phyloP scores from a whole-genome alignment of 2,329 filamentous ascomycete species.

The Fusarium sp. region DNA sequence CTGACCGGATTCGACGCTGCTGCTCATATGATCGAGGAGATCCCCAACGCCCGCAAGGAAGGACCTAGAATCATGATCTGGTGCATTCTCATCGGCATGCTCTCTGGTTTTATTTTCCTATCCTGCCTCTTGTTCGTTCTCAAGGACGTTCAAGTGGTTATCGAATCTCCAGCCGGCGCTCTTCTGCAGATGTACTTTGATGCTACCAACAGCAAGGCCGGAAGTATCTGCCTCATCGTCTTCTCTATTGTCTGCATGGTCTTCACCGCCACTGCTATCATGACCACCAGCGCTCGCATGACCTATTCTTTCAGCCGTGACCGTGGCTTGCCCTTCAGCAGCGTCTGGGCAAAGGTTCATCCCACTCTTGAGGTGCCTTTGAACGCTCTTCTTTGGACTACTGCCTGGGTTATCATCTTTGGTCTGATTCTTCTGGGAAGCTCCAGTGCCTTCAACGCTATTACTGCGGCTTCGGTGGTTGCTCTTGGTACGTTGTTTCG shows the following conservation, averaged over 20 bases:
- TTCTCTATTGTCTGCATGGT: conserved; percentile 77
- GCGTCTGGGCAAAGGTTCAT: conserved; percentile 74
- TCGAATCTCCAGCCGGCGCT: conserved; percentile 69
- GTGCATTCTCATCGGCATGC: conserved; percentile 74
- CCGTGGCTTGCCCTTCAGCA: conserved; percentile 76
- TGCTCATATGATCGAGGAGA: conserved; percentile 66
- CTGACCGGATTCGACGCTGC: conserved; percentile 66
- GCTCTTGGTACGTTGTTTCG: conserved; percentile 64
- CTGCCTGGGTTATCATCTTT: conserved; percentile 75
- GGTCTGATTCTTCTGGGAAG: conserved; percentile 80
- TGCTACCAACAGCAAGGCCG: conserved; percentile 73
- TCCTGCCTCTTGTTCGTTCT: conserved; percentile 76
- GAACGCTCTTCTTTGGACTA: conserved; percentile 75
- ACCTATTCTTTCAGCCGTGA: conserved; percentile 77
- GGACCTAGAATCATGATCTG: conserved; percentile 78
- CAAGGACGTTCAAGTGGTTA: conserved; percentile 70
- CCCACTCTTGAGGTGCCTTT: conserved; percentile 74
- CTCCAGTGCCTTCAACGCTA: conserved; percentile 77
- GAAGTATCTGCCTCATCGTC: conserved; percentile 75
- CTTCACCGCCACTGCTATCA: conserved; percentile 75
- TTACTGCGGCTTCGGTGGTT: conserved; percentile 80
- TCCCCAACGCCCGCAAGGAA: conserved; percentile 69
- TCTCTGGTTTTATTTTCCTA: conserved; percentile 74
- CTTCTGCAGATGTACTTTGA: conserved; percentile 76
- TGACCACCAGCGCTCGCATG: conserved; percentile 78